Base-by-base conservation (phyloP, 2,329 filamentous ascomycete species). In the Diaporthe caulivora region DNA sequence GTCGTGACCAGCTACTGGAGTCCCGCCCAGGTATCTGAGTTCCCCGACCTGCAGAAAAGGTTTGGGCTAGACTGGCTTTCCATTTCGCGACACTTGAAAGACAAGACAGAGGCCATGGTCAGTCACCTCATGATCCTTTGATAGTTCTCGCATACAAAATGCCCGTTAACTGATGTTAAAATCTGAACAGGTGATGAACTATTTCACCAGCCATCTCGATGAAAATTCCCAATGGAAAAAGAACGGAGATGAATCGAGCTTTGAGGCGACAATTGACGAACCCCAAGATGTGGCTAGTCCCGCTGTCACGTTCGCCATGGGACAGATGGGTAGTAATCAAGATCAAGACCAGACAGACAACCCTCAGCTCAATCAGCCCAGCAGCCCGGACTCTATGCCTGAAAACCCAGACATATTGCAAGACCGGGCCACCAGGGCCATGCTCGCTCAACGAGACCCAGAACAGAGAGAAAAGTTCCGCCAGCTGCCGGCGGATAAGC, bases 71-170 rank as follows among this genome's bases (percentile, higher is more conserved):
- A 97, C 80, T 97, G 93, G 90, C 85, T 86, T 60, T 90, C 89
- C 9, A 96, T 96, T 81, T 92, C 94, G 53, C 87, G 87, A 67
- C 91, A 94, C 78, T 95, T 96, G 92, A 92, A 92, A 64, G 94
- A 93, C 5, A 96, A 96, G 83, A 96, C 94, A 24, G 89, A 92
- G 71, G 93, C 93, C n/a, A 96, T 96, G 94, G 94, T 94, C 86
- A 67, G 72, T 44, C 15, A 3, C 1, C 7, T 21, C 40, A 15
- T 31, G 18, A 17, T 40, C 6, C 31, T 37, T n/a, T 9, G n/a
- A 62, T 10, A 21, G 24, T 31, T 3, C 10, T 78, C n/a, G n/a
- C n/a, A n/a, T 51, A 51, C 47, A 24, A 9, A 15, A 8, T 24
- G 47, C 47, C 8, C 47, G 11, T 26, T 15, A n/a, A n/a, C n/a